phyloP scores from a whole-genome alignment of 140 eudicot species.

The Flaveria floridana region DNA sequence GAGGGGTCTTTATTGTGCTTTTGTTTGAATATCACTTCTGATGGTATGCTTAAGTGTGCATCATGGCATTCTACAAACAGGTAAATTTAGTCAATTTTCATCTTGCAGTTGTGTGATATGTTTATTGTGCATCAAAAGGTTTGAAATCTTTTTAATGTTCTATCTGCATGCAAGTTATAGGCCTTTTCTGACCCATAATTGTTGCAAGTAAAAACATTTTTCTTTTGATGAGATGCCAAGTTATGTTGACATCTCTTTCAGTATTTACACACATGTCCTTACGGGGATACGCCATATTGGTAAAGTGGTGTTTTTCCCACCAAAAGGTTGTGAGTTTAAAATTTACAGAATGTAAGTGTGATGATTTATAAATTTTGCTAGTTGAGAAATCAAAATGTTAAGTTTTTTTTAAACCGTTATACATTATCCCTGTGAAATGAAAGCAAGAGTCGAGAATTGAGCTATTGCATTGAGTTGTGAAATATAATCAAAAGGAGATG shows the following conservation, averaged over 20 bases:
- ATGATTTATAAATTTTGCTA: too few relatives aligned
- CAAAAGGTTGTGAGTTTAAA: too few relatives aligned
- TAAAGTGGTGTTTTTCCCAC: too few relatives aligned
- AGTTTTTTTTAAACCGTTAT: too few relatives aligned
- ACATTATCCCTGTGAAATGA: too few relatives aligned
- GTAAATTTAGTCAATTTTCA: neutral
- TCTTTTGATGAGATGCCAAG: neutral
- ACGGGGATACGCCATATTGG: too few relatives aligned
- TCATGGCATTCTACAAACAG: neutral
- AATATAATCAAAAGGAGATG: too few relatives aligned
- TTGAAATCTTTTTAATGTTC: neutral
- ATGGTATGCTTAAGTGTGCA: neutral
- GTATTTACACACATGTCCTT: neutral
- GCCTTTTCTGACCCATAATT: neutral
- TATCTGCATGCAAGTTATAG: neutral
- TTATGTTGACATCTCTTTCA: neutral
- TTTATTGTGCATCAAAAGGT: neutral
- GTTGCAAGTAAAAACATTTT: neutral
- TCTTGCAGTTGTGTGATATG: neutral
- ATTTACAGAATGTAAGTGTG: too few relatives aligned
- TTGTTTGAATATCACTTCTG: neutral
- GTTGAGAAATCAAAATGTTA: too few relatives aligned
- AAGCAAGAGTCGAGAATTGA: too few relatives aligned
- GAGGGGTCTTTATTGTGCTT: neutral
- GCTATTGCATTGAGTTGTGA: too few relatives aligned